Base-by-base conservation (phyloP, 257 asterid genomes). In the Handroanthus guayacan region DNA sequence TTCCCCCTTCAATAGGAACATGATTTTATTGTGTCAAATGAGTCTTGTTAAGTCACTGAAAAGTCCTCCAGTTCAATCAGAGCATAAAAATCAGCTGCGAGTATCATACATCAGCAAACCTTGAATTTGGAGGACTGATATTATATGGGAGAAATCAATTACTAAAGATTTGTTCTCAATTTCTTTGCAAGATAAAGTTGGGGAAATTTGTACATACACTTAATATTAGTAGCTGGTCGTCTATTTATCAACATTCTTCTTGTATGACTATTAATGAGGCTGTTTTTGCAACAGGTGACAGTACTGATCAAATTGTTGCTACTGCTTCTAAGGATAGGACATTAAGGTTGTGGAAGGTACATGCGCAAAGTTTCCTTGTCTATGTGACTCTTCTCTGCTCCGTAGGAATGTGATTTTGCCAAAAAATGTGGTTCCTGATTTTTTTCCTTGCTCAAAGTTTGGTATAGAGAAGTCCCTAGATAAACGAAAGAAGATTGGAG, bases 281-380 rank as follows among this genome's bases (percentile, higher is more conserved):
- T 57, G 20, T 64, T 78, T 77, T 75, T 63, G 72, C 66, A 62
- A 48, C 89, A 79, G 87, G 69, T 41, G 90, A 80, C 60, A 83
- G 66, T 56, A 66, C 17, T 10, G 86, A 87, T 84, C 90, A 87
- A 71, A 77, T 91, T 77, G 96, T 91, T 41, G 97, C 94, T 37
- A 93, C 99, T 62, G 97, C 96, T 75, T 93, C 99, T 45, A 91
- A 95, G 84, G 99, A 95, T 79, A 89, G 91, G 89, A 85, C 97
- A 39, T 54, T 95, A 63, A 86, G 93, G 82, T 81, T 95, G 80
- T 95, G 97, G 96, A 93, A 93, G 97, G 99, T 95, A 87, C 79
- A 54, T 73, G 67, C 48, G 61, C 47, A 65, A 74, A 10, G 61
- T 57, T 77, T 75, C 63, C 52, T 76, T 37, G 38, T 31, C 67